phyloP scores from a whole-genome alignment of 805 yeast species.

The Cyberlindnera euphorbiiphila region DNA sequence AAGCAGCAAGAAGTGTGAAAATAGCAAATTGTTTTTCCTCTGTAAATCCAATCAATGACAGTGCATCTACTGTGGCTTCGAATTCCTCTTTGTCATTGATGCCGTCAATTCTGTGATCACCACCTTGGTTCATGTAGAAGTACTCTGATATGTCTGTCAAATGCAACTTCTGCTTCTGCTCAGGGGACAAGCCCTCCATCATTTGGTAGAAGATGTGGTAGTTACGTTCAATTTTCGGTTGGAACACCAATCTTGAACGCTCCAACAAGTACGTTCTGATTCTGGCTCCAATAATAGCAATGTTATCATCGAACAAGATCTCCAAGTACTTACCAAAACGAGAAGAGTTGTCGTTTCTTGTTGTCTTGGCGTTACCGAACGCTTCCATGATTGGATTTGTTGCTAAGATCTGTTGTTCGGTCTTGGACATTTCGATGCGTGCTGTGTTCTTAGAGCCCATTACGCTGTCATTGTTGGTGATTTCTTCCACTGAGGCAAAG shows the following conservation, averaged over 20 bases:
- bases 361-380: constrained; percentile 96
- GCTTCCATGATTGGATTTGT: constrained; percentile 98
- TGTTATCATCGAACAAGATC: constrained; percentile 71
- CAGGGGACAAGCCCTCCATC: constrained; percentile 60
- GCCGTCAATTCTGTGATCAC: constrained; percentile 63
- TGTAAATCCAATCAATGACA: constrained; percentile 72
- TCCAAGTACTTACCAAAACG: constrained; percentile 96
- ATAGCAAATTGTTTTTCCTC: constrained; percentile 57
- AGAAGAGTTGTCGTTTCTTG: constrained; percentile 95
- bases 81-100: constrained; percentile 84
- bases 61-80: constrained; percentile 68
- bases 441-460: constrained; percentile 40
- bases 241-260: constrained; percentile 91
- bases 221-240: constrained; percentile 86
- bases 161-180: constrained; percentile 52
- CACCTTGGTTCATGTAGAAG: constrained; percentile 87
- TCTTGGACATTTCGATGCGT: constrained; percentile 70
- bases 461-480: constrained; percentile 30
- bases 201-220: constrained; percentile 94
- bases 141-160: constrained; percentile 65
- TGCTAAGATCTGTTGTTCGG: constrained; percentile 91
- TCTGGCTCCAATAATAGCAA: constrained; percentile 88
- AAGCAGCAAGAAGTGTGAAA: constrained; percentile 78
- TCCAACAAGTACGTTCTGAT: constrained; percentile 90
- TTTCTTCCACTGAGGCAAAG: constrained; percentile 85